phyloP scores from a whole-genome alignment of 768 basidiomycete species.

The Xanthoconium stramineum region DNA sequence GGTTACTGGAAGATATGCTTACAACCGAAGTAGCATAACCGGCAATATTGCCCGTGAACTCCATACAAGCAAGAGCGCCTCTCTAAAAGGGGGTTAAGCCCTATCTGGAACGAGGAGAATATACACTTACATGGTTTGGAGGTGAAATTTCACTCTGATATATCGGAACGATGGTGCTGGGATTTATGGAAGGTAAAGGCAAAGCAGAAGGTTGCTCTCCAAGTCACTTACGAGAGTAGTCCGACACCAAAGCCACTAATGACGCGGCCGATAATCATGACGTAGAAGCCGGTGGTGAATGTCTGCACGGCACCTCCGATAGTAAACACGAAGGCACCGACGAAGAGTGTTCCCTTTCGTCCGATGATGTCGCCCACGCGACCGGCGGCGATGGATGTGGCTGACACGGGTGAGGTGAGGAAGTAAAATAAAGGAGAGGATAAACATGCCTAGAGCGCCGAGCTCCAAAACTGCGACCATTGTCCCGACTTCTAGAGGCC shows the following conservation, averaged over 20 bases:
- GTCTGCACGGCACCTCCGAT: slow-evolving; percentile 86
- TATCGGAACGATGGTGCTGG: slow-evolving; percentile 89
- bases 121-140: slow-evolving; percentile 67
- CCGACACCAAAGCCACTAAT: slow-evolving; percentile 90
- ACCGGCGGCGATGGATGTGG: slow-evolving; percentile 87
- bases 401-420: slow-evolving; percentile 35
- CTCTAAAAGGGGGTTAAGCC: slow-evolving; percentile 44
- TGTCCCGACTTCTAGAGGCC: slow-evolving; percentile 74
- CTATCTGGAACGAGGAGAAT: neutral
- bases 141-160: slow-evolving; percentile 97
- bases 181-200: slow-evolving; percentile 4
- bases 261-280: slow-evolving; percentile 82
- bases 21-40: slow-evolving; percentile 91
- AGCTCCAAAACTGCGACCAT: slow-evolving; percentile 96
- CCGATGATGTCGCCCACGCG: slow-evolving; percentile 85
- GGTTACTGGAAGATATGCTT: slow-evolving; percentile 29
- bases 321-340: slow-evolving; percentile 81
- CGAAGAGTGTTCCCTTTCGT: slow-evolving; percentile 77
- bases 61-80: slow-evolving; percentile 90
- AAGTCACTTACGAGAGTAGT: slow-evolving; percentile 66
- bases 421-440: neutral
- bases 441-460: slow-evolving; percentile 75
- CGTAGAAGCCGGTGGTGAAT: slow-evolving; percentile 70
- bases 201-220: neutral
- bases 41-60: slow-evolving; percentile 89